A percentile compares a stretch with the other conserved stretches of the same genome.
phyloP scores from a whole-genome alignment of 768 basidiomycete species.

The Serendipita vermifera region DNA sequence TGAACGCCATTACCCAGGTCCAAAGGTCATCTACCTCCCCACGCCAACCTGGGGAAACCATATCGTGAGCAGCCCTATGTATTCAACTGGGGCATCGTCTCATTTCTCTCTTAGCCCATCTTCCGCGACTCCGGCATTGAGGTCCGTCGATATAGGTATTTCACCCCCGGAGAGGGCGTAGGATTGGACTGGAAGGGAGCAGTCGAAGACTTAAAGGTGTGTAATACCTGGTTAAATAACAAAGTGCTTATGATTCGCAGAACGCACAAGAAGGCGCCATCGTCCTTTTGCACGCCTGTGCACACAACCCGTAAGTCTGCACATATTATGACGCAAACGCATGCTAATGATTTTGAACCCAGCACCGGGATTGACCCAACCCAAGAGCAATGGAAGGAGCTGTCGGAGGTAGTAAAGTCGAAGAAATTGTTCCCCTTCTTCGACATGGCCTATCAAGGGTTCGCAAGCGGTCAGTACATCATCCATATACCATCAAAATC shows the following conservation, averaged over 20 bases:
- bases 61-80: conserved; percentile 24
- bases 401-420: conserved; percentile 74
- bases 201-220: conserved; percentile 74
- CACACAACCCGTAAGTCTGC: conserved; percentile 75
- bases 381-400: conserved; percentile 78
- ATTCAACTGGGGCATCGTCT: not conserved
- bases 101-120: conserved; percentile 33
- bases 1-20: conserved; percentile 72
- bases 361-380: conserved; percentile 88
- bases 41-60: conserved; percentile 97
- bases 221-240: not conserved
- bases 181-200: conserved; percentile 87
- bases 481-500: too few species aligned
- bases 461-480: conserved; percentile 90
- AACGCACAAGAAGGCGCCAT: conserved; percentile 66
- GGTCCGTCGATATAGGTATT: conserved; percentile 86
- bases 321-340: not conserved
- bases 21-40: conserved; percentile 84
- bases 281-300: conserved; percentile 90
- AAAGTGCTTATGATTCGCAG: conserved; percentile 20
- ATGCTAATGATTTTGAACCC: not conserved
- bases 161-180: conserved; percentile 70
- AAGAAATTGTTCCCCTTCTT: conserved; percentile 94
- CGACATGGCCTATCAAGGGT: conserved; percentile 99
- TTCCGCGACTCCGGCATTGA: conserved; percentile 92